Base-by-base conservation (phyloP, 495 filamentous ascomycete species). In the Penicillium riverlandense region DNA sequence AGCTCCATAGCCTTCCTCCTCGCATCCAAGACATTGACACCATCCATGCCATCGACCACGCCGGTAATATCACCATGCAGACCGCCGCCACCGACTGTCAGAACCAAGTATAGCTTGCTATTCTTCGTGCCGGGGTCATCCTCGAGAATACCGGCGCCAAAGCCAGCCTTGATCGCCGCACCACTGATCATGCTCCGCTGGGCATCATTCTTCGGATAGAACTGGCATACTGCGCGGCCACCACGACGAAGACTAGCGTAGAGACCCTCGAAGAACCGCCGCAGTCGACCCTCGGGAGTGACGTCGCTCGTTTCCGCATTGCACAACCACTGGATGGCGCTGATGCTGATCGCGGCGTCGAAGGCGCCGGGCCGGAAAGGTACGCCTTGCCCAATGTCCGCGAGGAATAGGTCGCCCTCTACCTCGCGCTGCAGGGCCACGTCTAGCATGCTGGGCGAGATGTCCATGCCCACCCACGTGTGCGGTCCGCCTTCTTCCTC, bases 91-190 rank as follows among this genome's bases (percentile, higher is more conserved):
- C 92, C 92, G 16, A 94, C 92, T 11, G 87, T 95, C 40, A 96
- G 65, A 6, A 97, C 90, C n/a, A 98, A 66, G 61, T 96, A 98
- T 11, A 91, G 58, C 72, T 98, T 98, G 52, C 76, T 77, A 52
- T 88, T 95, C 75, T 98, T 98, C 15, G 92, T 97, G 30, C 86
- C 91, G 0, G 85, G 86, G 52, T 96, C 91, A 72, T 98, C 92
- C 63, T 96, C 92, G 40, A 98, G 66, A 29, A 98, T 72, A 66
- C 92, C 92, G 0, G 94, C 92, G 8, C 94, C 90, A 63, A 98
- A 98, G 1, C 92, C 92, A 5, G 92, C 92, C 58, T 83, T 88
- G 44, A 95, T 84, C 1, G 92, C 92, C 12, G 92, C 90, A 11
- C 68, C 69, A 39, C 83, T 88, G 43, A 97, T 90, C 92, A 97